Percentiles rank a stretch among this genome's conserved stretches.
These are phyloP conservation scores for Amanita jacksonii DNA, from an alignment of 768 basidiomycete species.

Conservation along the genomic window DNA sequence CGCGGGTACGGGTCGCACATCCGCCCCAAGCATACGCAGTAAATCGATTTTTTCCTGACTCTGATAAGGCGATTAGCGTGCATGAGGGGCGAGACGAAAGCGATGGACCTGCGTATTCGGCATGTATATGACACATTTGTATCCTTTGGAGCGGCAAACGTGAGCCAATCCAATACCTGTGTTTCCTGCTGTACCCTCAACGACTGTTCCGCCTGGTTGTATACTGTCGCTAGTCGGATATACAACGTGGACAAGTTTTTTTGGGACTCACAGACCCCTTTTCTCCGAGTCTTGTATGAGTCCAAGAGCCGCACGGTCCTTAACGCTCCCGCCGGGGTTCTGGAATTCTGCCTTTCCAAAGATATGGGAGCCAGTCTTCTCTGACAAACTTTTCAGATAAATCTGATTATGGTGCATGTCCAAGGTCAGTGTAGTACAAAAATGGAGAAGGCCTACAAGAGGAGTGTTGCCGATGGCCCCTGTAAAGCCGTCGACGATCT, in stretches of 20 bases:
- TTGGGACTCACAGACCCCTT: constrained; percentile 54
- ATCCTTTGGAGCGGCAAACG: constrained; percentile 87
- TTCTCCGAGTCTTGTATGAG: constrained; percentile 82
- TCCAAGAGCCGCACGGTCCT: constrained; percentile 92
- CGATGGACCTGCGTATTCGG: constrained; percentile 73
- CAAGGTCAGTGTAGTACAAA: background rate
- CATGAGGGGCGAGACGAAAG: background rate
- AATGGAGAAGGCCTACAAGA: constrained; percentile 69
- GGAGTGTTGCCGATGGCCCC: constrained; percentile 93
- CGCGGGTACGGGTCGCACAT: constrained; percentile 92
- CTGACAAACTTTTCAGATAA: constrained; percentile 69
- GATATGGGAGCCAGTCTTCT: constrained; percentile 74
- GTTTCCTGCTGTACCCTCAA: constrained; percentile 98
- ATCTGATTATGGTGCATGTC: constrained; percentile 43
- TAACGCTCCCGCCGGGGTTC: constrained; percentile 96
- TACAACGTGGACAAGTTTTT: background rate
- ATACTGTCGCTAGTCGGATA: constrained; percentile 35
- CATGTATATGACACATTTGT: constrained; percentile 99
- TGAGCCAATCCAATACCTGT: constrained; percentile 95
- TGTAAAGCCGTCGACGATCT: constrained; percentile 64
- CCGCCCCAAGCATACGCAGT: constrained; percentile 93
- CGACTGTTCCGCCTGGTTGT: constrained; percentile 89
- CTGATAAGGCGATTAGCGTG: constrained; percentile 27
- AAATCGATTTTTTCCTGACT: constrained; percentile 99
- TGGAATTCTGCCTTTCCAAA: constrained; percentile 98